phyloP scores from a whole-genome alignment of 768 basidiomycete species.

The Russula foetens region DNA sequence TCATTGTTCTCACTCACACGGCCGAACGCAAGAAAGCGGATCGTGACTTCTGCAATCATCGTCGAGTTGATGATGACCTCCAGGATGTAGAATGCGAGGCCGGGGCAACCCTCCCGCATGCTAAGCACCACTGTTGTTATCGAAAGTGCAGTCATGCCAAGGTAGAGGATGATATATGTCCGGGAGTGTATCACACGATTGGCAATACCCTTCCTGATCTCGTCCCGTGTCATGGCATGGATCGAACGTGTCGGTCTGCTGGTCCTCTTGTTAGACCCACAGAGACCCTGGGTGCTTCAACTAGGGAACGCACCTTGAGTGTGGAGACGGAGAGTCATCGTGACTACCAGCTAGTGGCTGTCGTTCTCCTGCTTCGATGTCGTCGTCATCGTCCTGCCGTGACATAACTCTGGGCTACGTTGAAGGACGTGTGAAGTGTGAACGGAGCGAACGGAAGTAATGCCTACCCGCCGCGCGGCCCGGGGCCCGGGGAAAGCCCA shows the following conservation, averaged over 20 bases:
- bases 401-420: constrained; percentile 21
- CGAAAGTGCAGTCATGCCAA: constrained; percentile 81
- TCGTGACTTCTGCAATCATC: constrained; percentile 91
- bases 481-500: neutral
- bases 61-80: constrained; percentile 83
- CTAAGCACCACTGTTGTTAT: constrained; percentile 81
- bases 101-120: constrained; percentile 77
- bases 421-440: neutral
- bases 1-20: constrained; percentile 47
- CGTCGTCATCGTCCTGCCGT: constrained; percentile 22
- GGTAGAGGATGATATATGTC: constrained; percentile 81
- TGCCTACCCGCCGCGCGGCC: too few relatives aligned
- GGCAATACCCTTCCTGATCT: constrained; percentile 79
- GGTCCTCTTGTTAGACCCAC: neutral
- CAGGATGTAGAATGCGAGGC: constrained; percentile 79
- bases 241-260: constrained; percentile 69
- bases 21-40: constrained; percentile 90
- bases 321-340: constrained; percentile 14
- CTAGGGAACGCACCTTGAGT: constrained; percentile 21
- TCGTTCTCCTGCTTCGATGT: constrained; percentile 28
- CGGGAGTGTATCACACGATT: constrained; percentile 87
- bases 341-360: constrained; percentile 23
- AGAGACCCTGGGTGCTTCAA: constrained; percentile 9
- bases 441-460: too few relatives aligned
- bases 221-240: constrained; percentile 73